phyloP scores from a whole-genome alignment of 2,329 filamentous ascomycete species.

The Cordyceps militaris region DNA sequence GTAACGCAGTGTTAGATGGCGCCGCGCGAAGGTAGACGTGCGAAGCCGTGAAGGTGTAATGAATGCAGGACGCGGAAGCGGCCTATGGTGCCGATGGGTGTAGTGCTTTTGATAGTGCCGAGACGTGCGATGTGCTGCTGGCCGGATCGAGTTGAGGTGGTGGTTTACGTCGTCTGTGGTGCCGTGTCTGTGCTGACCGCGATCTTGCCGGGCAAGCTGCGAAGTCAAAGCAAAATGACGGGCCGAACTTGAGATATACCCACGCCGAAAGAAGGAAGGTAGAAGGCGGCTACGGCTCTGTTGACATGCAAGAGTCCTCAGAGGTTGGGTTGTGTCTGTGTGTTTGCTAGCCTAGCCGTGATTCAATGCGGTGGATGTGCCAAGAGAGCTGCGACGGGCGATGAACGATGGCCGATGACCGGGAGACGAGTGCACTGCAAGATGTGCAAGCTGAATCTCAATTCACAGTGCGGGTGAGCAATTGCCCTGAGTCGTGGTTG shows the following conservation, averaged over 20 bases:
- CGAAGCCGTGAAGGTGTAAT: neutral
- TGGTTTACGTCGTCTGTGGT: neutral
- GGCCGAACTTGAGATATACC: neutral
- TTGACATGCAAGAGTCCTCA: neutral
- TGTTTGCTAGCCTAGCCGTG: neutral
- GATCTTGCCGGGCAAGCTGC: neutral
- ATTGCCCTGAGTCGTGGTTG: neutral
- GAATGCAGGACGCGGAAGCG: conserved; percentile 8
- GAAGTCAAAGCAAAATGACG: neutral
- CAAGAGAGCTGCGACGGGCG: neutral
- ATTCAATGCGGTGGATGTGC: neutral
- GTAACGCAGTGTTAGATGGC: neutral
- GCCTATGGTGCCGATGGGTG: neutral
- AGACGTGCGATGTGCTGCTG: neutral
- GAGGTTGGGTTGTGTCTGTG: neutral
- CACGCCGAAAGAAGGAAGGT: neutral
- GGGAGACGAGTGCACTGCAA: neutral
- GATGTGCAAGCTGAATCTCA: neutral
- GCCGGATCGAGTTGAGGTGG: neutral
- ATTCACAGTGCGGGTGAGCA: neutral
- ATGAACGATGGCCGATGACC: neutral
- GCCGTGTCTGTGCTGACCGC: neutral
- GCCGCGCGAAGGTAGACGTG: neutral
- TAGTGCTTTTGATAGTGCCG: neutral
- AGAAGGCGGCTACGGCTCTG: neutral